Evolutionary conservation across 177 flowering plant species (phyloP).

Genomic region (Vitis hybrid): DNA sequence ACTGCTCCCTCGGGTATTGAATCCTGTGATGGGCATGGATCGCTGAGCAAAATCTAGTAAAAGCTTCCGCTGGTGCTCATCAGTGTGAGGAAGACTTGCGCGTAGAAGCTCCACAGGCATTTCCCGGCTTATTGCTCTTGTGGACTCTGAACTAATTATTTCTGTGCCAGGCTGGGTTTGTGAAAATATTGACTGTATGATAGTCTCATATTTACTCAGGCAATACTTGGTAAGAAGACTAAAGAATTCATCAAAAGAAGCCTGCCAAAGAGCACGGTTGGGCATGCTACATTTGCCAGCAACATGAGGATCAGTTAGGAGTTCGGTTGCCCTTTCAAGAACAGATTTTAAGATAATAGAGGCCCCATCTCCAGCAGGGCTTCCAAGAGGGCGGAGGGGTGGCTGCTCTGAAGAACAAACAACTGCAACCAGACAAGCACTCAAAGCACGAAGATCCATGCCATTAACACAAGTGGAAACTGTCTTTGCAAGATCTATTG

Average conservation of each 20-base stretch:
- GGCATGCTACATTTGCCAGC: conserved; percentile 46
- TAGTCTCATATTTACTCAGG: conserved; percentile 70
- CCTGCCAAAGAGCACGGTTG: conserved; percentile 81
- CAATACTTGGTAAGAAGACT: conserved; percentile 83
- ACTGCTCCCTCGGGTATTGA: conserved; percentile 26
- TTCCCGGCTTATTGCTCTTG: conserved; percentile 24
- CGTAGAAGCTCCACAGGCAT: conserved; percentile 35
- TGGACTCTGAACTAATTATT: conserved; percentile 16
- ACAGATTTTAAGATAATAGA: conserved; percentile 63
- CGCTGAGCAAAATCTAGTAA: conserved; percentile 29
- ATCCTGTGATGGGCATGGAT: conserved; percentile 22
- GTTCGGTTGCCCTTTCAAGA: conserved; percentile 73
- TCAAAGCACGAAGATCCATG: conserved; percentile 85
- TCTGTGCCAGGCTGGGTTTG: conserved; percentile 21
- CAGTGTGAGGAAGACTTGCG: conserved; percentile 32
- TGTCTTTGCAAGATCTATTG: conserved; percentile 48
- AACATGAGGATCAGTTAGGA: conserved; percentile 58
- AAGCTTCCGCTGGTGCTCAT: conserved; percentile 24
- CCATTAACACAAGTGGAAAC: conserved; percentile 56
- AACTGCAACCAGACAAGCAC: conserved; percentile 91
- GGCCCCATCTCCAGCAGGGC: conserved; percentile 87
- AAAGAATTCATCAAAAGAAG: conserved; percentile 87
- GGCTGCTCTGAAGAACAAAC: conserved; percentile 95
- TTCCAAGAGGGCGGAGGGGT: conserved; percentile 87
- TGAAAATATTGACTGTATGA: conserved; percentile 57